Base-by-base conservation (phyloP, 768 basidiomycete genomes). In the Lactarius hatsudake region DNA sequence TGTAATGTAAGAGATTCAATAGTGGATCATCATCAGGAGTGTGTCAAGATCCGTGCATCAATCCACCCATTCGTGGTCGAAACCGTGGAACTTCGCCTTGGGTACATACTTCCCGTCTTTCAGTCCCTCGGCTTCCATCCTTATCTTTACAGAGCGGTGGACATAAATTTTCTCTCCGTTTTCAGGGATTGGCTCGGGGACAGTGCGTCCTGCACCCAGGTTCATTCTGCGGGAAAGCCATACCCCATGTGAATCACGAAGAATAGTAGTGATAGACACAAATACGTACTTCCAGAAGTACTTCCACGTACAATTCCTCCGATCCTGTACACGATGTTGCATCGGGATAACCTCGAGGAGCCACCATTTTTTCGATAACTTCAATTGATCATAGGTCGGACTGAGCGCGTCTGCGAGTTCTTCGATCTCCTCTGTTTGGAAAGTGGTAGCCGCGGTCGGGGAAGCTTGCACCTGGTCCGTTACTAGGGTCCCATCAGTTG, bases 321-420 rank as follows among this genome's bases (percentile, higher is more conserved):
- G 20, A 36, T 30, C 30, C 51, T 65, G 62, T 28, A 9, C 18
- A n/a, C 20, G 48, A 34, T 59, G 62, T 28, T 59, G 56, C 28
- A 73, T 15, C 15, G 79, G 79, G 30, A 81, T 18, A 10, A 79
- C 62, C 74, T 92, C 90, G 36, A 92, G 76, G 26, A 86, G 69
- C 90, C 90, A 91, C 90, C 90, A 91, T 0, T 58, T 61, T 57
- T 71, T 78, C 28, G 76, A 66, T 5, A 79, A 71, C n/a, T 74
- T 69, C 36, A 91, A 80, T 77, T 88, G 82, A 74, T 91, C 89
- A 64, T 85, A 84, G 5, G 80, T 73, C 0, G 77, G 78, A 60
- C 78, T 78, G 17, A 87, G 62, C 5, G 85, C 84, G 70, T 91
- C 90, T 3, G 75, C 73, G 38, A 88, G 68, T 38, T 91, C 89